A percentile compares a stretch with the other conserved stretches of the same genome.
These are phyloP conservation scores for Wickerhamomyces hampshirensis DNA, from an alignment of 805 yeast genomes.

Conservation along the genomic window DNA sequence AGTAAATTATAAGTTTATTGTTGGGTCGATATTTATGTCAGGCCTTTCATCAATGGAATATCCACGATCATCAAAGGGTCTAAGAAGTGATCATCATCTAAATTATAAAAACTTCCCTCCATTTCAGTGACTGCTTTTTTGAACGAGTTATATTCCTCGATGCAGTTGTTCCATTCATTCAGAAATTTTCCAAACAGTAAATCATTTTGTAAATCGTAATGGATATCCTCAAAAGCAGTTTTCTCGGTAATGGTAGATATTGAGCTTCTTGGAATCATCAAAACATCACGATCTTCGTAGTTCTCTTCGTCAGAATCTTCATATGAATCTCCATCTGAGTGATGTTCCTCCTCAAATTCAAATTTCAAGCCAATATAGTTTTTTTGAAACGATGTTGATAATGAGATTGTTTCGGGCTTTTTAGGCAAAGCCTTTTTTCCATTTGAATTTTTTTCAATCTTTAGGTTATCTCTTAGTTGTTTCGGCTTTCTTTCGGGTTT, in stretches of 20 bases:
- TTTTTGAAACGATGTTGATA: no score
- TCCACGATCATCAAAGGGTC: slow-evolving; percentile 15
- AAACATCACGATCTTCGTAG: slow-evolving; percentile 13
- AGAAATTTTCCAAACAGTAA: slow-evolving; percentile 40
- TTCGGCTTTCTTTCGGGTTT: no score
- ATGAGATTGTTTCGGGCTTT: no score
- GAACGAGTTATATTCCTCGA: slow-evolving; percentile 38
- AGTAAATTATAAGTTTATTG: slow-evolving; percentile 1
- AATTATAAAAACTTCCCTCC: slow-evolving; percentile 9
- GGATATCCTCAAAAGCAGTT: background rate
- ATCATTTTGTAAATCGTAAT: slow-evolving; percentile 19
- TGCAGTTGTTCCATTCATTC: slow-evolving; percentile 45
- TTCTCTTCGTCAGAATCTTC: slow-evolving; percentile 12
- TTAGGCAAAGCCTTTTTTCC: no score
- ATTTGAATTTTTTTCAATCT: no score
- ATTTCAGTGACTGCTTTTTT: slow-evolving; percentile 28
- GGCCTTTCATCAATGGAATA: slow-evolving; percentile 10
- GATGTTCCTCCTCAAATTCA: no score
- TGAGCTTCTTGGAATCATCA: slow-evolving; percentile 9
- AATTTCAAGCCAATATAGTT: no score
- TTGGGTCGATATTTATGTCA: no score
- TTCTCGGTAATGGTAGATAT: slow-evolving; percentile 1
- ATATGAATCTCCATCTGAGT: slow-evolving; percentile 1
- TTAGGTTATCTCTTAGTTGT: no score
- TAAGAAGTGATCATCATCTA: slow-evolving; percentile 8